Evolutionary conservation across 2,329 filamentous ascomycete genomes (phyloP), one percentile per base, ranked within the genome.

Genomic region (Calonectria ilicicola): DNA sequence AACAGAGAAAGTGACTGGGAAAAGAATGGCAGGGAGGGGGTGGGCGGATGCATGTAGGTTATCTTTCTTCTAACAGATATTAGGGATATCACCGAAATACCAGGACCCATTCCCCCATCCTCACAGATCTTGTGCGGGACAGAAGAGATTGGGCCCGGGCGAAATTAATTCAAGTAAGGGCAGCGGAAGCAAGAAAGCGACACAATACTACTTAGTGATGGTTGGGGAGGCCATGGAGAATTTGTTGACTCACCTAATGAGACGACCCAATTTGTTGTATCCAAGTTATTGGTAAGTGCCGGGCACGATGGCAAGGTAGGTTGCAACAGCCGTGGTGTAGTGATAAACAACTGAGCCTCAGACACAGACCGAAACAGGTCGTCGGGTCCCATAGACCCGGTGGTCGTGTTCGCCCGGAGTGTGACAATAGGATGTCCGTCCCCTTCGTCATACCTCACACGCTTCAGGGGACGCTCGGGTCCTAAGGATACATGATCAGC

Each of bases 401-500:
- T 49, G 63, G 72, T 23, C 67, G 74, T 69, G 67, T 70, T 71
- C 67, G 72, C 70, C 66, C 73, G 71, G 60, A 73, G 67, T 38
- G 69, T 46, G 53, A 74, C 69, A 67, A 58, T 44, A 35, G 74
- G 72, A 67, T 75, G 74, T 51, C 76, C 72, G 56, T 71, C 74
- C 53, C 66, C 58, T 63, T 66, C 73, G 66, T 66, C 74, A 68
- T 79, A 79, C 72, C 79, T 81, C 69, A 79, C 72, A 67, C 79
- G 79, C 79, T 81, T 81, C 53, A 72, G 69, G 47, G 79, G 79
- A 69, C 77, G 79, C 64, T 73, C 75, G 66, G 78, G 76, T 51
- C 74, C 79, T 69, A n/a, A n/a, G n/a, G n/a, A n/a, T n/a, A n/a
- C n/a, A n/a, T n/a, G n/a, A n/a, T n/a, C n/a, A n/a, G n/a, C n/a